A percentile compares a stretch with the other conserved stretches of the same genome.
phyloP scores from a whole-genome alignment of 768 basidiomycete species.

The Podaxis sp. region DNA sequence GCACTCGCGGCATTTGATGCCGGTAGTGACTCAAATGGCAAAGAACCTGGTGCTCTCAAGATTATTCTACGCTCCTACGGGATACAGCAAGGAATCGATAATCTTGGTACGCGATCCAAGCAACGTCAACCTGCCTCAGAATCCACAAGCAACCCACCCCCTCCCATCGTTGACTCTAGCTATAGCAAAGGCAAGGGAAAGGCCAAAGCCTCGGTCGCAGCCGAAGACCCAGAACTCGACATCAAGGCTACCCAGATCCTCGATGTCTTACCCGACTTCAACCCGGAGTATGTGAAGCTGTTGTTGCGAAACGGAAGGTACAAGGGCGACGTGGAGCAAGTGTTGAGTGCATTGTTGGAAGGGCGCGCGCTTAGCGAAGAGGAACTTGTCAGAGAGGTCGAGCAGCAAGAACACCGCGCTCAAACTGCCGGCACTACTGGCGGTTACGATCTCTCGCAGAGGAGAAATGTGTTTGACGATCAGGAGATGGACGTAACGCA shows the following conservation, averaged over 20 bases:
- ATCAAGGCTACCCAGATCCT: conserved; percentile 65
- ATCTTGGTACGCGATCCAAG: conserved; percentile 25
- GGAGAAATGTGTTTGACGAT: conserved; percentile 76
- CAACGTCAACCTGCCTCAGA: conserved; percentile 11
- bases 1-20: conserved; percentile 41
- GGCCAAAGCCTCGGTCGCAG: conserved; percentile 22
- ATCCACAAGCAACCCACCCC: neutral
- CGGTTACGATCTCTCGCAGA: conserved; percentile 33
- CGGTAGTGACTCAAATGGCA: conserved; percentile 16
- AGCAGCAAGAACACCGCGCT: neutral
- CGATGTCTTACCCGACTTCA: conserved; percentile 70
- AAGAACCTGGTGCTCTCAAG: conserved; percentile 57
- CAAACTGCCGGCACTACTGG: neutral
- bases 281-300: conserved; percentile 53
- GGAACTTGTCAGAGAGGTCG: conserved; percentile 20
- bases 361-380: conserved; percentile 54
- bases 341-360: conserved; percentile 74
- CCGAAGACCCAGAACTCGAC: conserved; percentile 47
- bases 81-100: conserved; percentile 36
- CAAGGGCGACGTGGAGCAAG: conserved; percentile 53
- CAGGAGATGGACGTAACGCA: conserved; percentile 63
- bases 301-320: conserved; percentile 53
- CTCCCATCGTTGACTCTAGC: neutral
- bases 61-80: conserved; percentile 65
- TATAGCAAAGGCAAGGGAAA: conserved; percentile 42